Percentiles rank a stretch among this genome's conserved stretches.
These are phyloP conservation scores for Heliamphora pulchella DNA, from an alignment of 179 eudicot genomes.

Conservation along the genomic window DNA sequence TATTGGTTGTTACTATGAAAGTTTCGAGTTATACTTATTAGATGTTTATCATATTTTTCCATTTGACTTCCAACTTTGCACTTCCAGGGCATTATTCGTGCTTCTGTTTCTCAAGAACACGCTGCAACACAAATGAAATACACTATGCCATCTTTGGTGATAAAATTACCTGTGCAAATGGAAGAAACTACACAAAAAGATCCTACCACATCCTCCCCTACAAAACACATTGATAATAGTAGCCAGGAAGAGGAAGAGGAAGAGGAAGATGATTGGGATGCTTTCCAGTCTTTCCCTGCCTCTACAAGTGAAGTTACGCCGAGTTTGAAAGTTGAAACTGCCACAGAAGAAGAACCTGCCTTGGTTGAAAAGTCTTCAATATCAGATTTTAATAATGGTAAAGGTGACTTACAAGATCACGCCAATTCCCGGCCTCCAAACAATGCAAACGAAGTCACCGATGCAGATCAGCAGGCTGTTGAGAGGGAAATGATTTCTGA, in stretches of 20 bases:
- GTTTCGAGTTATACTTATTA: not conserved
- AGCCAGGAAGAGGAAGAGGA: slow-evolving; percentile 28
- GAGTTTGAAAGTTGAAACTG: slow-evolving; percentile 23
- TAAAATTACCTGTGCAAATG: slow-evolving; percentile 63
- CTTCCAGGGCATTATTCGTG: slow-evolving; percentile 77
- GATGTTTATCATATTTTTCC: slow-evolving; percentile 7
- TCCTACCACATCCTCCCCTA: slow-evolving; percentile 23
- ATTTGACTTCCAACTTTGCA: slow-evolving; percentile 12
- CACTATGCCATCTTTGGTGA: slow-evolving; percentile 43
- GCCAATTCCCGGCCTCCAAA: slow-evolving; percentile 13
- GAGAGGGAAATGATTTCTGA: slow-evolving; percentile 8
- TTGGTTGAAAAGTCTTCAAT: slow-evolving; percentile 9
- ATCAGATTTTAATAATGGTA: slow-evolving; percentile 11
- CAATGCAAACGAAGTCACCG: not conserved
- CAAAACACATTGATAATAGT: slow-evolving; percentile 22
- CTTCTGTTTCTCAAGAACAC: slow-evolving; percentile 80
- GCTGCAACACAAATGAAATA: slow-evolving; percentile 35
- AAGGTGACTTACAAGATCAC: slow-evolving; percentile 6
- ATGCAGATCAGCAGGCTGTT: not conserved
- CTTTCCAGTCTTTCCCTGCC: slow-evolving; percentile 89
- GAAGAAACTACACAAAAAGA: slow-evolving; percentile 31
- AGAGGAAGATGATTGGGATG: slow-evolving; percentile 75
- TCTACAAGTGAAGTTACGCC: slow-evolving; percentile 40
- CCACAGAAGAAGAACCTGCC: slow-evolving; percentile 14
- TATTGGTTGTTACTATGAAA: not conserved